Base-by-base conservation (phyloP, 805 yeast genomes). In the Lipomyces sp. region DNA sequence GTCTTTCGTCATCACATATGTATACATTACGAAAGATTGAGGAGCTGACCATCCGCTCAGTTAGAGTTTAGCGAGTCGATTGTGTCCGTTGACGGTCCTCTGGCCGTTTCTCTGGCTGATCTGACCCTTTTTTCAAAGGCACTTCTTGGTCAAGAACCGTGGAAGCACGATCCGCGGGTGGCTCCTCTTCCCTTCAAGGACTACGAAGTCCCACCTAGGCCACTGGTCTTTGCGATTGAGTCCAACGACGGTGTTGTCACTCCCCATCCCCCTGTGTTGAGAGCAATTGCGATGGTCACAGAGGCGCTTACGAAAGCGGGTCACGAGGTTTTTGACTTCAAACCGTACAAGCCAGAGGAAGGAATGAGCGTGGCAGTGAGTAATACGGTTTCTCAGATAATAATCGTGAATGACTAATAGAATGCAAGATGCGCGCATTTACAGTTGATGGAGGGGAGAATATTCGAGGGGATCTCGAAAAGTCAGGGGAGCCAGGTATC, bases 61-160 rank as follows among this genome's bases (percentile, higher is more conserved):
- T 34, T 69, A 63, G 71, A 60, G 39, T 84, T 84, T 3, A 72
- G 65, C 59, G 71, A 76, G 70, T 66, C 80, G 2, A 77, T 83
- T 24, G 76, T 77, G 51, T 83, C 86, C 1, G 87, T 84, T 29
- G 79, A 80, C 63, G 89, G 89, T 1, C 88, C 89, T 15, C 69
- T 86, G 75, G 80, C 85, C 7, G 78, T 82, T 64, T 75, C 82
- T 2, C 76, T 85, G 55, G 84, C 80, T 13, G 87, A 85, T 74
- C 75, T 86, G 62, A 83, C 83, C 24, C 79, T 81, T 48, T 80
- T 84, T 75, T 81, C 84, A 82, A 80, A 81, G 62, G 60, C 82
- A 1, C 65, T 78, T 50, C 64, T 74, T 11, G 74, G 67, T 6
- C 70, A 74, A 3, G 77, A 81, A 66, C 85, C 85, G 4, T 81